Evolutionary conservation across 2,329 filamentous ascomycete species (phyloP).

Genomic region (Cyanodermella asteris): DNA sequence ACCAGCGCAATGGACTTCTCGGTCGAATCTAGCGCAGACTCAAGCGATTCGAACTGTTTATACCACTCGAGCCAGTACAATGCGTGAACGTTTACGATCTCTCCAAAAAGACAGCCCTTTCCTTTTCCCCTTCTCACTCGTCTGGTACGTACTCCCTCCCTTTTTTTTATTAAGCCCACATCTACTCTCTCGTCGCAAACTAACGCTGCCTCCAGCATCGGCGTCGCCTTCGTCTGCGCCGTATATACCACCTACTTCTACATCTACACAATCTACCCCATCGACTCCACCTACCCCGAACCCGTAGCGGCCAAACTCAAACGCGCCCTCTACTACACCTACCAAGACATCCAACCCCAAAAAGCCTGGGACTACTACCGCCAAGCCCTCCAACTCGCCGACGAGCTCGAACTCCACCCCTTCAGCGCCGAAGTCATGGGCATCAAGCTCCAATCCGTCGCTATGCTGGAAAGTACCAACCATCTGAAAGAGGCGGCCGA

Average conservation of each 20-base stretch:
- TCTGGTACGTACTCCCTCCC: conserved; percentile 1
- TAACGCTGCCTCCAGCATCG: conserved; percentile 14
- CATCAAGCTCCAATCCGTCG: conserved; percentile 61
- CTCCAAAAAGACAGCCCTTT: conserved; percentile 7
- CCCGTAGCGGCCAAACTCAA: conserved; percentile 41
- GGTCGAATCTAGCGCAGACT: too few species aligned
- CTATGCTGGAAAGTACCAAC: conserved; percentile 56
- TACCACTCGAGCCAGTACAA: too few species aligned
- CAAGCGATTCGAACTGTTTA: too few species aligned
- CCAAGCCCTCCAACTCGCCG: conserved; percentile 51
- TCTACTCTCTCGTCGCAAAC: not conserved
- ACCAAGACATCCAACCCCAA: conserved; percentile 50
- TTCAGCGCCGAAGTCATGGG: conserved; percentile 83
- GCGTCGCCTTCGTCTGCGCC: conserved; percentile 17
- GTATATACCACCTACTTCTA: conserved; percentile 22
- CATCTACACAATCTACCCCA: conserved; percentile 19
- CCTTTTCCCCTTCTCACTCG: conserved; percentile 5
- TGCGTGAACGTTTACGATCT: too few species aligned
- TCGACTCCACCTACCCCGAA: conserved; percentile 20
- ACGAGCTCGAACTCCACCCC: conserved; percentile 57
- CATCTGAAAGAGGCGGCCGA: conserved; percentile 49
- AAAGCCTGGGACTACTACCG: conserved; percentile 68
- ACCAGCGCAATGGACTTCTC: too few species aligned
- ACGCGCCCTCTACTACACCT: conserved; percentile 68
- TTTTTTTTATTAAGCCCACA: not conserved